These are phyloP conservation scores for Colletotrichum camelliae DNA, from an alignment of 2,329 filamentous ascomycete species.

Conservation along the genomic window DNA sequence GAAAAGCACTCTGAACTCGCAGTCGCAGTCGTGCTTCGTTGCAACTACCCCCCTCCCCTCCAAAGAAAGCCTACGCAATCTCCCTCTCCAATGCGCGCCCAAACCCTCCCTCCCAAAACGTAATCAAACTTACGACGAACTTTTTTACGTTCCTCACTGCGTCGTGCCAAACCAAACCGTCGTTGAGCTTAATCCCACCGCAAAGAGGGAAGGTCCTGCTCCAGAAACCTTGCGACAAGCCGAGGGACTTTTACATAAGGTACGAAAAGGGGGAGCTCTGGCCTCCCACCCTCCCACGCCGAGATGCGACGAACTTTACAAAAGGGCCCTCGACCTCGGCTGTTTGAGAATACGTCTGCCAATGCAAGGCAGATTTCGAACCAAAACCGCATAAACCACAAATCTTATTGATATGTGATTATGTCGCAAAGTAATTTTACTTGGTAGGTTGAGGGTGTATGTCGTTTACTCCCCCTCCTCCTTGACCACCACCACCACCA, in stretches of 20 bases:
- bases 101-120: background rate
- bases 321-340: background rate
- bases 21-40: background rate
- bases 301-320: background rate
- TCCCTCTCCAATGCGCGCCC: background rate
- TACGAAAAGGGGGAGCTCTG: background rate
- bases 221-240: background rate
- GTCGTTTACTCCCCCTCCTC: background rate
- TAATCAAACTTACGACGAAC: background rate
- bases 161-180: background rate
- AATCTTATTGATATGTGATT: background rate
- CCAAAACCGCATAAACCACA: background rate
- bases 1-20: background rate
- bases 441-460: background rate
- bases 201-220: background rate
- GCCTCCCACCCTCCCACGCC: background rate
- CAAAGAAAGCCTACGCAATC: background rate
- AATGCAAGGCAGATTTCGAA: background rate
- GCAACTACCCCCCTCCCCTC: background rate
- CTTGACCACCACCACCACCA: background rate
- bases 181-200: background rate
- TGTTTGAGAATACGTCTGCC: background rate
- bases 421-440: background rate
- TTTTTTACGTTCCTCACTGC: background rate
- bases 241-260: background rate